Percentiles rank a stretch among this genome's conserved stretches.
These are phyloP conservation scores for Tripterygium wilfordii DNA, from an alignment of 177 flowering plant species.

Conservation along the genomic window DNA sequence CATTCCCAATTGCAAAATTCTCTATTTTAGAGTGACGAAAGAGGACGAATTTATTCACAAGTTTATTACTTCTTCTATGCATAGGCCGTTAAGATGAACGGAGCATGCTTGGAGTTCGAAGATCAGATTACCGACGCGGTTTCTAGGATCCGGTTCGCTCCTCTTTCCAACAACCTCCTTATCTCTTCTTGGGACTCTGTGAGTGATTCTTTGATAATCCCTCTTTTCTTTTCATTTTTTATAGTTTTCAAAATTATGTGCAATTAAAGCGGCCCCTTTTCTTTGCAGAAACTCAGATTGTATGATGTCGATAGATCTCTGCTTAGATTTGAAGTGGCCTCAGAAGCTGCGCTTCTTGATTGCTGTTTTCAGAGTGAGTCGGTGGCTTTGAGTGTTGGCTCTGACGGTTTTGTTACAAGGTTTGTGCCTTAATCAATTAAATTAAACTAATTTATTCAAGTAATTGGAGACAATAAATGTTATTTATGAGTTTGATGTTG, in stretches of 20 bases:
- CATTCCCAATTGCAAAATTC: no score
- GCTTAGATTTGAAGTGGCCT: conserved; percentile 40
- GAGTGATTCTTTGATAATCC: conserved; percentile 8
- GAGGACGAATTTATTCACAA: no score
- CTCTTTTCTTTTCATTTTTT: conserved; percentile 1
- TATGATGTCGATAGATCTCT: conserved; percentile 54
- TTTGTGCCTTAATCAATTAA: no score
- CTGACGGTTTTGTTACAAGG: conserved; percentile 68
- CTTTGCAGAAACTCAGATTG: conserved; percentile 48
- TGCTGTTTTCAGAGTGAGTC: conserved; percentile 74
- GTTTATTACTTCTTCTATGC: no score
- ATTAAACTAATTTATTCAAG: no score
- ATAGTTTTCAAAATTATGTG: neutral
- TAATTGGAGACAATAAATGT: no score
- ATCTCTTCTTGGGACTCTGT: conserved; percentile 89
- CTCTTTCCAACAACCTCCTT: conserved; percentile 67
- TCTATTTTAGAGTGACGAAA: no score
- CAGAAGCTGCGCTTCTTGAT: conserved; percentile 59
- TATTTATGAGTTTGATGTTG: no score
- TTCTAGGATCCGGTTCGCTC: conserved; percentile 67
- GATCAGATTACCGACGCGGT: conserved; percentile 53
- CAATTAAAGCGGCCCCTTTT: neutral
- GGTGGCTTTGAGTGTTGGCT: conserved; percentile 43
- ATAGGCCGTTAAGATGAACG: no score
- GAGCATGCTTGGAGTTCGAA: conserved; percentile 32